Evolutionary conservation across 257 asterid species (phyloP).

Genomic region (Thymus quinquecostatus): DNA sequence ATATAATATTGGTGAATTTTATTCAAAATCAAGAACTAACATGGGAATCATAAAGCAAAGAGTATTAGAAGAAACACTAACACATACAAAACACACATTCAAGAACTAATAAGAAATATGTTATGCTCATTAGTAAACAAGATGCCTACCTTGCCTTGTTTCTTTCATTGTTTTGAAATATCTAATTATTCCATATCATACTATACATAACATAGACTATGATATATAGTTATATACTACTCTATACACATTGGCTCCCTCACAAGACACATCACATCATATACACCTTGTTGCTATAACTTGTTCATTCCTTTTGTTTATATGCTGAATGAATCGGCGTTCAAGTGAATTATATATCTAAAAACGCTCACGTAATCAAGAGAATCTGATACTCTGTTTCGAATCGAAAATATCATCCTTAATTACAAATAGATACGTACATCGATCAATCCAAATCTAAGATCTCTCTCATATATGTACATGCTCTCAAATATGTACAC

Average conservation of each 20-base stretch:
- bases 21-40: background rate
- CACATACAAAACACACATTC: background rate
- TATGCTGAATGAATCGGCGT: background rate
- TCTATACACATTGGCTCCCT: background rate
- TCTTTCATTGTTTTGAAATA: background rate
- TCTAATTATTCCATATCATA: background rate
- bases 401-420: background rate
- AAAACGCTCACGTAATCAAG: too few relatives aligned
- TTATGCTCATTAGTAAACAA: background rate
- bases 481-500: background rate
- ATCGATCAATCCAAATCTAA: background rate
- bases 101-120: background rate
- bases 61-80: background rate
- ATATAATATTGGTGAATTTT: background rate
- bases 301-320: background rate
- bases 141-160: background rate
- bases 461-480: constrained; percentile 2
- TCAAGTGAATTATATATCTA: background rate
- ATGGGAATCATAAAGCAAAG: background rate
- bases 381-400: too few relatives aligned
- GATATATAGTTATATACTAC: background rate
- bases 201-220: background rate
- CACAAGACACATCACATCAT: constrained; percentile 24
- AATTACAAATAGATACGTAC: background rate
- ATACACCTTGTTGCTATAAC: background rate